These are phyloP conservation scores for Auriscalpium orientale DNA, from an alignment of 768 basidiomycete genomes.

Conservation along the genomic window DNA sequence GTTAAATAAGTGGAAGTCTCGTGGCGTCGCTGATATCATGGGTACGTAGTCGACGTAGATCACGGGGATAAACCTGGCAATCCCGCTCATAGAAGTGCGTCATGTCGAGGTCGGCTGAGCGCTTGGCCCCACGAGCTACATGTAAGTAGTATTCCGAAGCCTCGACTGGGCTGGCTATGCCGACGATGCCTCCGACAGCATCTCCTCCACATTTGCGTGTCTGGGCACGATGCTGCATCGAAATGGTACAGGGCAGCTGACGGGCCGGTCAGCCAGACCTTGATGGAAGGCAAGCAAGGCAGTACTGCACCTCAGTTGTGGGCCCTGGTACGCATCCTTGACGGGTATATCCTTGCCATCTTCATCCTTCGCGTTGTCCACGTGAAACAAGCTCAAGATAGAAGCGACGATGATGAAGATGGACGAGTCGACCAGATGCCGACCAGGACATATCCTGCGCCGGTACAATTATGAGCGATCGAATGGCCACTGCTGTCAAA, in stretches of 20 bases:
- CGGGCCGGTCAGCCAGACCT: neutral
- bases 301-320: slow-evolving; percentile 16
- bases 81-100: too few species aligned
- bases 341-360: slow-evolving; percentile 18
- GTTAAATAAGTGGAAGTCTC: too few species aligned
- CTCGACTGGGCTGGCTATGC: too few species aligned
- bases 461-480: too few species aligned
- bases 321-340: slow-evolving; percentile 13
- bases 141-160: too few species aligned
- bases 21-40: too few species aligned
- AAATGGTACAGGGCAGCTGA: neutral
- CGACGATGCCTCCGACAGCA: too few species aligned
- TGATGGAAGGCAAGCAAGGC: neutral
- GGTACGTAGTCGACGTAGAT: too few species aligned
- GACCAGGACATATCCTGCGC: slow-evolving; percentile 23
- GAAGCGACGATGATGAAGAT: slow-evolving; percentile 20
- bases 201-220: too few species aligned
- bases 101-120: too few species aligned
- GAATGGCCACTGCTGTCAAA: neutral
- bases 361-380: slow-evolving; percentile 15
- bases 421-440: slow-evolving; percentile 21
- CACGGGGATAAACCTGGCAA: too few species aligned
- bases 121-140: too few species aligned
- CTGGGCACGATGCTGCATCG: neutral
- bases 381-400: slow-evolving; percentile 19